These are phyloP conservation scores for Cotoneaster glaucophyllus DNA, from an alignment of 306 rosid species.

Conservation along the genomic window DNA sequence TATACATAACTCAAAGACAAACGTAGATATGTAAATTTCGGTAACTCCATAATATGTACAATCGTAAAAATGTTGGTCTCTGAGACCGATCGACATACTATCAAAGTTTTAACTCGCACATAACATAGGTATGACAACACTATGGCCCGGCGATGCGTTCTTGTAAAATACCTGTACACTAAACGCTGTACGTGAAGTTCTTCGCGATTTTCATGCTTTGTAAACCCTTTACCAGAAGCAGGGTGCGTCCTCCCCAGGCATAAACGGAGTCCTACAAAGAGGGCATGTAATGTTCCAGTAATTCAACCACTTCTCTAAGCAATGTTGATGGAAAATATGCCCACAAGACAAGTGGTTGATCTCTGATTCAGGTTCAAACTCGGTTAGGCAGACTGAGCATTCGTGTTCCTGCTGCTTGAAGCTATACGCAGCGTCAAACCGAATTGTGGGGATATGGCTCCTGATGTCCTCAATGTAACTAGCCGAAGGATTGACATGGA, in stretches of 20 bases:
- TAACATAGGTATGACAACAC: conserved; percentile 21
- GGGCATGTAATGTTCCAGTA: conserved; percentile 95
- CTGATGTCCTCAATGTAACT: conserved; percentile 53
- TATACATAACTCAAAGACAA: conserved; percentile 17
- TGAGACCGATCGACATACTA: conserved; percentile 10
- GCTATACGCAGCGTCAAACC: conserved; percentile 38
- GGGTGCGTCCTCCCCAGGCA: conserved; percentile 56
- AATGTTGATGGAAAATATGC: conserved; percentile 70
- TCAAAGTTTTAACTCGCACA: conserved; percentile 8
- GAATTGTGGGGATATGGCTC: conserved; percentile 44
- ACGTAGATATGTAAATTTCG: conserved; percentile 26
- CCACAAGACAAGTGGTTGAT: conserved; percentile 70
- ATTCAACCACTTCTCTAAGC: conserved; percentile 90
- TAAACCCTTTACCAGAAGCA: conserved; percentile 44
- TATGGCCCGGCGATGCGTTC: conserved; percentile 21
- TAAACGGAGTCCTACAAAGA: conserved; percentile 76
- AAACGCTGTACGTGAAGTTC: conserved; percentile 43
- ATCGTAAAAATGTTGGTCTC: conserved; percentile 20
- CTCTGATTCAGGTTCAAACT: conserved; percentile 69
- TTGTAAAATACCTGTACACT: conserved; percentile 29
- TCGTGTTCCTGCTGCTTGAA: conserved; percentile 43
- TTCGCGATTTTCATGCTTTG: conserved; percentile 20
- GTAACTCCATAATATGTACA: conserved; percentile 43
- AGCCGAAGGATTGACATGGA: conserved; percentile 32
- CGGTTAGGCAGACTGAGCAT: conserved; percentile 71